Evolutionary conservation across 306 rosid species (phyloP), one percentile per base, ranked within the genome.

Genomic region (Castanea sativa): DNA sequence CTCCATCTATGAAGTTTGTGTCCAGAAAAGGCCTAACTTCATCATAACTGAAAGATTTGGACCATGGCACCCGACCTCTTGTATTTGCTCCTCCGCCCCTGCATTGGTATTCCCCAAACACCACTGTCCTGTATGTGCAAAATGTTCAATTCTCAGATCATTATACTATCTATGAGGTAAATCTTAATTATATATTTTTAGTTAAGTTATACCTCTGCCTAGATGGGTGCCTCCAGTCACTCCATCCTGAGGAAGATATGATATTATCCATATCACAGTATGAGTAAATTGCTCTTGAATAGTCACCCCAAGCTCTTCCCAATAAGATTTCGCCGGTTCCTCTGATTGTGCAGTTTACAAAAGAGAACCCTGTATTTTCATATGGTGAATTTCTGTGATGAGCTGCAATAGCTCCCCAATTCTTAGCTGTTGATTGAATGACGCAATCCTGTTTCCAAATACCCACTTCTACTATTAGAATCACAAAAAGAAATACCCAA

Each of bases 291-390:
- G 83, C 69, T 88, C 98, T 90, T 68, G 99, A 87, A 67, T 91
- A 91, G 49, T 80, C 70, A 2, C 97, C 99, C 99, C 99, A 95
- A 41, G 99, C 99, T 85, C 98, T 85, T 20, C 96, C 99, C 82
- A 95, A 87, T 78, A 55, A 83, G 63, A 91, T 82, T 21, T 64
- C 76, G 3, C 97, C 98, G 1, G 84, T 83, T 79, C 99, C 99
- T 33, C 59, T 75, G 70, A 95, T 87, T 45, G 41, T 73, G 76
- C 99, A 91, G 18, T 84, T 83, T 2, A 93, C 90, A 53, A 95
- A 95, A 5, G 97, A 95, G 84, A 95, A 93, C 2, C 97, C 92
- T 2, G 98, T 81, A 19, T 87, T 85, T 49, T 93, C 89, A 12
- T 65, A 0, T 13, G 90, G 78, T 7, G 80, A 76, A 69, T 85